These are phyloP conservation scores for Fusarium nisikadoi DNA, from an alignment of 2,329 filamentous ascomycete genomes.

Conservation along the genomic window DNA sequence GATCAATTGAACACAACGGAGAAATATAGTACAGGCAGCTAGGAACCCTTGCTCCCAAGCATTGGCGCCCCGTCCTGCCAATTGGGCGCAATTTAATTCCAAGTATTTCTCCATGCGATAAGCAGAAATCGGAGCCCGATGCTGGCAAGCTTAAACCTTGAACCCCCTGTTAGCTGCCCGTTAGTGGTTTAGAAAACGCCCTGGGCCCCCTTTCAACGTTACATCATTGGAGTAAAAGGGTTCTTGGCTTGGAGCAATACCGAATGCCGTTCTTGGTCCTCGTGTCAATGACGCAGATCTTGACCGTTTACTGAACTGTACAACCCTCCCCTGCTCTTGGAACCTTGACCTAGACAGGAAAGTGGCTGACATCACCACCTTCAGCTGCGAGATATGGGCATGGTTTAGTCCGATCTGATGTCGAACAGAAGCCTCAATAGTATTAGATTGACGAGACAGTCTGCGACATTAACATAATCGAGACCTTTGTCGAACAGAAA, in stretches of 20 bases:
- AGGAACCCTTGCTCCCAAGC: not conserved
- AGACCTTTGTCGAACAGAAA: not conserved
- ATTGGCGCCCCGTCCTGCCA: not conserved
- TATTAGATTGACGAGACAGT: not conserved
- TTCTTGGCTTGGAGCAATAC: not conserved
- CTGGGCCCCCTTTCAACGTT: not conserved
- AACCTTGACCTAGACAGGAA: conserved; percentile 5
- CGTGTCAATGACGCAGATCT: conserved; percentile 15
- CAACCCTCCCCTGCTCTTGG: conserved; percentile 9
- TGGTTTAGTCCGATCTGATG: not conserved
- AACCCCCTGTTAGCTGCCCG: not conserved
- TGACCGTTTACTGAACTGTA: conserved; percentile 7
- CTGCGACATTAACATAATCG: not conserved
- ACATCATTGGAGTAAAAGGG: not conserved
- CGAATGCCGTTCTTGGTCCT: not conserved
- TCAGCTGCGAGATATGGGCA: not conserved
- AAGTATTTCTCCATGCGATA: not conserved
- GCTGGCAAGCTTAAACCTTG: not conserved
- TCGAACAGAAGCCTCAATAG: not conserved
- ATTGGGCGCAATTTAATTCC: conserved; percentile 10
- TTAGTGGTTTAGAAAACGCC: not conserved
- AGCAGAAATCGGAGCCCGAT: not conserved
- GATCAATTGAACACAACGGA: conserved; percentile 59
- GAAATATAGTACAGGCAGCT: conserved; percentile 58
- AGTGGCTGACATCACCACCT: conserved; percentile 12